Percentiles rank a stretch among this genome's conserved stretches.
Conservation (phyloP, 1,284 basidiomycete species). For the Papiliotrema nemorosa region DNA sequence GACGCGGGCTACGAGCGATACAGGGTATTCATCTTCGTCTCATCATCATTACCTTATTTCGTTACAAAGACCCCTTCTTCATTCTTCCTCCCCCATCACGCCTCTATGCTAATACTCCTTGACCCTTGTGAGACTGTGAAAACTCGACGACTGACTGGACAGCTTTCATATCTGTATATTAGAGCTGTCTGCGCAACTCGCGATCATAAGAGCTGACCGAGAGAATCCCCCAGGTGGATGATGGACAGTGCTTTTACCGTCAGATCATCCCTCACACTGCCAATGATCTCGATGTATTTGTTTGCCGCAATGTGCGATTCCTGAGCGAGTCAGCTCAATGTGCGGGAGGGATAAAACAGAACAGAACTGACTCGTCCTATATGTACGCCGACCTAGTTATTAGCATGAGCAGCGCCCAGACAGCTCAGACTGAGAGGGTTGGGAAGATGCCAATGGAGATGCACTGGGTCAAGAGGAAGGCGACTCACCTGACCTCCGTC, state of each 20-base stretch:
- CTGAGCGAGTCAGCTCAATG: conserved; percentile 42
- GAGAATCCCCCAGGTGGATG: conserved; percentile 61
- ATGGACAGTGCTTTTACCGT: conserved; percentile 62
- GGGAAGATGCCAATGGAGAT: background rate
- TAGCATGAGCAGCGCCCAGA: conserved; percentile 7
- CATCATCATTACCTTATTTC: too few relatives aligned
- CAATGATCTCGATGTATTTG: conserved; percentile 72
- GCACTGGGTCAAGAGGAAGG: background rate
- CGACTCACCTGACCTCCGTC: conserved; percentile 62
- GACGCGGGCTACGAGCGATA: too few relatives aligned
- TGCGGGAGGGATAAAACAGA: background rate
- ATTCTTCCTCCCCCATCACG: too few relatives aligned
- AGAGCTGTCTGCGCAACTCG: background rate
- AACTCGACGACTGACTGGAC: conserved; percentile 43
- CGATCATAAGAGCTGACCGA: conserved; percentile 57
- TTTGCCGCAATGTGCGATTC: conserved; percentile 55
- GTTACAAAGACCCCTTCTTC: too few relatives aligned
- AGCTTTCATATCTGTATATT: conserved; percentile 37
- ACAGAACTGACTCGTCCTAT: conserved; percentile 51
- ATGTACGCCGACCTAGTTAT: conserved; percentile 56
- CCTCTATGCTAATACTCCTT: conserved; percentile 30
- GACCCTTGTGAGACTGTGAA: conserved; percentile 37
- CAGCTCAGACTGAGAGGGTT: background rate
- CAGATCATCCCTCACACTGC: conserved; percentile 60
- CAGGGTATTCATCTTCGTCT: too few relatives aligned